Conservation (phyloP, 192 early-diverging fungal species). For the Backusella australiensis region DNA sequence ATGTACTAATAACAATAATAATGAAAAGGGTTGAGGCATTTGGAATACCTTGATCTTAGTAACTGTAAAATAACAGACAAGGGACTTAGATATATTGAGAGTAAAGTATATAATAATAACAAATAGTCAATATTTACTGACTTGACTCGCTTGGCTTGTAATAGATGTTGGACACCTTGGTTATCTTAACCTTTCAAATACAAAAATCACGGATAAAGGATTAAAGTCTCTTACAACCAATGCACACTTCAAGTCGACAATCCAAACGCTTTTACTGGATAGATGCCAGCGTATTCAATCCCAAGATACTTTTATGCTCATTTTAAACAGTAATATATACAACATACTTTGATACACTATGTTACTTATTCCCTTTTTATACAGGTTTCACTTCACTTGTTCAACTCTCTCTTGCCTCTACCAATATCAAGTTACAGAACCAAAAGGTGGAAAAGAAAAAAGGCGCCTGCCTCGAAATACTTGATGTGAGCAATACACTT, state of each 20-base stretch:
- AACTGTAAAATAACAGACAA: constrained; percentile 51
- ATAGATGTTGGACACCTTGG: constrained; percentile 25
- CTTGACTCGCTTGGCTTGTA: neutral
- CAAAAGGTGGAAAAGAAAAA: constrained; percentile 1
- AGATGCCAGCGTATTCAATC: constrained; percentile 36
- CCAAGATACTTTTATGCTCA: constrained; percentile 15
- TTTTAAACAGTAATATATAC: constrained; percentile 28
- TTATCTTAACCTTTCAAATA: constrained; percentile 43
- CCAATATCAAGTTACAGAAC: constrained; percentile 25
- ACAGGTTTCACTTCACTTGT: constrained; percentile 17
- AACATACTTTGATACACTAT: neutral
- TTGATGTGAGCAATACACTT: constrained; percentile 7
- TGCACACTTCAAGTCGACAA: constrained; percentile 18
- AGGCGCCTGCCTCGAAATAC: neutral
- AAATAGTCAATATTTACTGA: neutral
- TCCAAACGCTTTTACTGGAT: constrained; percentile 39
- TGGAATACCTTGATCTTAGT: constrained; percentile 45
- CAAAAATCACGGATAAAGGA: constrained; percentile 53
- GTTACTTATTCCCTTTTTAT: neutral
- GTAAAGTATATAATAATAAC: constrained; percentile 10
- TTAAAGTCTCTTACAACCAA: constrained; percentile 29
- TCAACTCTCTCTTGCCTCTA: constrained; percentile 20
- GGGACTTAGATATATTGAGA: constrained; percentile 30
- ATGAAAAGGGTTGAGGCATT: constrained; percentile 27
- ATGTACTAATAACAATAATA: neutral